Conservation (phyloP, 2,329 filamentous ascomycete genomes). For the Bipolaris oryzae region DNA sequence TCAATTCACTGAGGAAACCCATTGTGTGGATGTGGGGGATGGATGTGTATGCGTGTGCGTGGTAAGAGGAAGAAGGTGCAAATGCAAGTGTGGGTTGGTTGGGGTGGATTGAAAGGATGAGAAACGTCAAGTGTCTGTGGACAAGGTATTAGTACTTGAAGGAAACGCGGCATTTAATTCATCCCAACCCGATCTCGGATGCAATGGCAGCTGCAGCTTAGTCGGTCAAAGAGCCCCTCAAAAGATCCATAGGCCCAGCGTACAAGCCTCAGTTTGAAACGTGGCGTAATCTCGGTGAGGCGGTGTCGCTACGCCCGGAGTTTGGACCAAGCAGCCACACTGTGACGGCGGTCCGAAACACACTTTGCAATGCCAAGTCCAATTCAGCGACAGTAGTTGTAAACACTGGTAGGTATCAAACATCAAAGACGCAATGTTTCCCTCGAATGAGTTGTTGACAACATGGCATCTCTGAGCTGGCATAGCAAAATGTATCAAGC, state of each 20-base stretch:
- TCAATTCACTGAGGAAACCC: conserved; percentile 29
- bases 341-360: background rate
- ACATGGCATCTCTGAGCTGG: background rate
- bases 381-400: background rate
- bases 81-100: background rate
- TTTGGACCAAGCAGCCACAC: background rate
- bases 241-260: conserved; percentile 10
- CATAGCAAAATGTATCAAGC: background rate
- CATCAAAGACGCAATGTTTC: too few relatives aligned
- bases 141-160: background rate
- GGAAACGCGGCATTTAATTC: conserved; percentile 20
- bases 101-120: background rate
- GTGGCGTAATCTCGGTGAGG: conserved; percentile 13
- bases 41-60: background rate
- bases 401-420: background rate
- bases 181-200: background rate
- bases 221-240: conserved; percentile 1
- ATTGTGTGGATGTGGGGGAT: conserved; percentile 15
- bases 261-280: conserved; percentile 12
- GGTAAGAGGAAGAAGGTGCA: background rate
- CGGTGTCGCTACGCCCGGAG: conserved; percentile 3
- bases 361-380: background rate
- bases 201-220: conserved; percentile 5
- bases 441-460: background rate
- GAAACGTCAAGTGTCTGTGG: background rate